A percentile compares a stretch with the other conserved stretches of the same genome.
phyloP scores from a whole-genome alignment of 2,329 filamentous ascomycete species.

The Calonectria henricotiae region DNA sequence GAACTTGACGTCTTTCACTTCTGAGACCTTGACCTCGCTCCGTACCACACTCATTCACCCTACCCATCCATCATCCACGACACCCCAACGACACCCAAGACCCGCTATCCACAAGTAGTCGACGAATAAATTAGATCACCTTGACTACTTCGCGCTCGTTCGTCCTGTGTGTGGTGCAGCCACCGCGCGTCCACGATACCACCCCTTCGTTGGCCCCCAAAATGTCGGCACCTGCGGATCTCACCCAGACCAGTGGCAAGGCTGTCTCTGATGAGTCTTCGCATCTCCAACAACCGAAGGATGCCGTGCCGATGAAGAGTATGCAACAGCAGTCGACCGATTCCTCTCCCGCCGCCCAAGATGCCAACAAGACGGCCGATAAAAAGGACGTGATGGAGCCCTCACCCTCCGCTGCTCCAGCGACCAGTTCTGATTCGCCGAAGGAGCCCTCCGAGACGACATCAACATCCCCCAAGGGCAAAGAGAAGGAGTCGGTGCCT shows the following conservation, averaged over 20 bases:
- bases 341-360: constrained; percentile 41
- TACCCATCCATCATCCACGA: constrained; percentile 42
- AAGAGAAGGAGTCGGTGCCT: constrained; percentile 55
- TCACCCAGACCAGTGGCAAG: constrained; percentile 56
- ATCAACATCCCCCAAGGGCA: constrained; percentile 55
- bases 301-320: constrained; percentile 59
- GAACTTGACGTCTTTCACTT: constrained; percentile 55
- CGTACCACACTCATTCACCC: constrained; percentile 40
- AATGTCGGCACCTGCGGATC: constrained; percentile 57
- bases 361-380: constrained; percentile 40
- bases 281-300: constrained; percentile 56
- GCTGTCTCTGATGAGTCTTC: constrained; percentile 51
- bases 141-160: constrained; percentile 34
- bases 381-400: constrained; percentile 42
- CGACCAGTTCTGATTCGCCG: constrained; percentile 43
- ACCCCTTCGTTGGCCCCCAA: constrained; percentile 43
- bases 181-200: constrained; percentile 46
- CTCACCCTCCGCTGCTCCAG: constrained; percentile 40
- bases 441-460: constrained; percentile 43
- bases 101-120: constrained; percentile 24
- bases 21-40: constrained; percentile 48
- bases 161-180: constrained; percentile 50
- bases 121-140: constrained; percentile 47
- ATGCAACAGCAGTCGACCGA: constrained; percentile 52
- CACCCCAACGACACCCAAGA: constrained; percentile 35